These are phyloP conservation scores for Nemania sp. DNA, from an alignment of 2,329 filamentous ascomycete genomes.

Conservation along the genomic window DNA sequence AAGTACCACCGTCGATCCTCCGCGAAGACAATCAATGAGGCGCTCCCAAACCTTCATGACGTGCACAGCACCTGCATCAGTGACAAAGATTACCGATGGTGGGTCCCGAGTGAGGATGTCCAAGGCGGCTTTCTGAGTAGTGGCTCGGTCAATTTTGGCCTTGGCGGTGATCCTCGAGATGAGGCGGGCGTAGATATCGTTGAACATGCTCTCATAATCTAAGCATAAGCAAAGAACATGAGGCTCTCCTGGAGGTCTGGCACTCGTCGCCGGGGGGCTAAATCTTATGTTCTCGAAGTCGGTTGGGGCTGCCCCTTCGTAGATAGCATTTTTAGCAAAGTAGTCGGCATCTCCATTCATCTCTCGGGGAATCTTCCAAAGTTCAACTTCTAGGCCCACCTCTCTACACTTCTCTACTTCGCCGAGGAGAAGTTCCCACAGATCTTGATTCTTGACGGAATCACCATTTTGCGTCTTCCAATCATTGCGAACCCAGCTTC, in stretches of 20 bases:
- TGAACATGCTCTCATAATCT: slow-evolving; percentile 35
- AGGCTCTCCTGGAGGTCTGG: slow-evolving; percentile 19
- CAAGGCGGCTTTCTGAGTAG: slow-evolving; percentile 32
- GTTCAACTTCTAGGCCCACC: slow-evolving; percentile 51
- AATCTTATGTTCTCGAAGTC: slow-evolving; percentile 26
- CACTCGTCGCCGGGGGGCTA: slow-evolving; percentile 17
- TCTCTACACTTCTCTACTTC: slow-evolving; percentile 52
- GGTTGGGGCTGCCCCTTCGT: slow-evolving; percentile 27
- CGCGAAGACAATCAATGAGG: slow-evolving; percentile 33
- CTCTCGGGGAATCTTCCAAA: slow-evolving; percentile 60
- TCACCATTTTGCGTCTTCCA: slow-evolving; percentile 55
- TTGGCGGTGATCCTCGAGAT: slow-evolving; percentile 35
- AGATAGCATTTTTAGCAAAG: slow-evolving; percentile 51
- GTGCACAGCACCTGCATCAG: slow-evolving; percentile 27
- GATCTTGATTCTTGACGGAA: slow-evolving; percentile 60
- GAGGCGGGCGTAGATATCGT: slow-evolving; percentile 26
- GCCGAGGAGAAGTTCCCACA: slow-evolving; percentile 62
- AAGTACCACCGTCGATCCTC: slow-evolving; percentile 34
- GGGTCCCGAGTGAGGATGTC: slow-evolving; percentile 31
- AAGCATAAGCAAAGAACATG: slow-evolving; percentile 34
- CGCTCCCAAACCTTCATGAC: slow-evolving; percentile 36
- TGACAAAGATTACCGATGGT: slow-evolving; percentile 30
- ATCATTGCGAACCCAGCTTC: slow-evolving; percentile 57
- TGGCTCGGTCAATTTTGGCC: slow-evolving; percentile 34
- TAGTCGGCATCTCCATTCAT: slow-evolving; percentile 53